Base-by-base conservation (phyloP, 805 yeast genomes). In the Ogataea zsoltii region DNA sequence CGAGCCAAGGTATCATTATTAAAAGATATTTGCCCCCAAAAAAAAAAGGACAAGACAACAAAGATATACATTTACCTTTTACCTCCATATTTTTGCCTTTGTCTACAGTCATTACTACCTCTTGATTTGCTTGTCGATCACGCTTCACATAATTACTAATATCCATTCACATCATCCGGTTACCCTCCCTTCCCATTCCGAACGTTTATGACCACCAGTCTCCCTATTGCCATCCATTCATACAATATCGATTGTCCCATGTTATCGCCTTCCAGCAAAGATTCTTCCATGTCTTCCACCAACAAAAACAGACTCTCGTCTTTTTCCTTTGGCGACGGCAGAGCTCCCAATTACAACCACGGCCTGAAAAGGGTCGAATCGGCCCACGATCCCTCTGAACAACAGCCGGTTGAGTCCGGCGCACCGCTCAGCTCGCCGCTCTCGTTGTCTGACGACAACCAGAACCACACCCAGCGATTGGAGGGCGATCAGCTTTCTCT, bases 191-290 rank as follows among this genome's bases (percentile, higher is more conserved):
- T 21, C 25, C 25, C 9, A 6, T 28, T 28, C 14, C 13, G 13
- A 6, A 7, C 6, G 4, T 28, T 12, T 28, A 28, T n/a, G 31
- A 28, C 6, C 31, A 28, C 13, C 25, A 14, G 14, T 36, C 18
- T 11, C n/a, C 16, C 40, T 13, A 14, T n/a, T 31, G 11, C n/a
- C n/a, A n/a, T n/a, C n/a, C n/a, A n/a, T n/a, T n/a, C n/a, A n/a
- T n/a, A n/a, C n/a, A n/a, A n/a, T n/a, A 31, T 31, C 33, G 11
- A 14, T 15, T n/a, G 11, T 5, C 15, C 18, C 18, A 57, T 57
- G 61, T 36, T 57, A 16, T 57, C 61, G 2, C 61, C 61, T 17
- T 52, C 58, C 28, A 57, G 56, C 42, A 55, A 57, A 46, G 56
- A 54, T 4, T 52, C 57, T 10, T 17, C 43, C 7, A n/a, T 29